phyloP scores from a whole-genome alignment of 495 filamentous ascomycete species.

The Daldinia bambusicola region DNA sequence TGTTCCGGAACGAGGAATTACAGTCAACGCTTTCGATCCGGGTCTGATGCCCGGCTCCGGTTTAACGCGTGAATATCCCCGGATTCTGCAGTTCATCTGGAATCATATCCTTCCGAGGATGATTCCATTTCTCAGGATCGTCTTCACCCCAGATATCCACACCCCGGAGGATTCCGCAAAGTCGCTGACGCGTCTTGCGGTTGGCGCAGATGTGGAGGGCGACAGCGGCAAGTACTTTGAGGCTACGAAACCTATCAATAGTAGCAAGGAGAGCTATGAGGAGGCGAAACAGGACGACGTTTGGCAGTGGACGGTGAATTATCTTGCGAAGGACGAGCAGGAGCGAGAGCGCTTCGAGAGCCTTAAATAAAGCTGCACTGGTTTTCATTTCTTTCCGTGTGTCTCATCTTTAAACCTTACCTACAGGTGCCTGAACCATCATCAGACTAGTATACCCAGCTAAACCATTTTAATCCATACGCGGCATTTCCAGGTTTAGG shows the following conservation, averaged over 20 bases:
- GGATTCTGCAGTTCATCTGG: neutral
- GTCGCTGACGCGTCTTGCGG: neutral
- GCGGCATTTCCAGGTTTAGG: no score
- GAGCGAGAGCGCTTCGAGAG: constrained; percentile 49
- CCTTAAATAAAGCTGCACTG: constrained; percentile 12
- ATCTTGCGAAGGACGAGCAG: constrained; percentile 48
- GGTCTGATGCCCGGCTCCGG: neutral
- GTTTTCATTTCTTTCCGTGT: neutral
- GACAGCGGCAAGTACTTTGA: neutral
- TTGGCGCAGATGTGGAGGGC: neutral
- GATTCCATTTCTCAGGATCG: neutral
- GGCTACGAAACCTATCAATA: neutral
- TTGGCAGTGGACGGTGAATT: constrained; percentile 61
- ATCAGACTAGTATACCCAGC: no score
- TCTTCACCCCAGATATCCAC: neutral
- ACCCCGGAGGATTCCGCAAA: neutral
- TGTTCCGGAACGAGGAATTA: constrained; percentile 44
- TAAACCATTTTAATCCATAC: no score
- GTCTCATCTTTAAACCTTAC: neutral
- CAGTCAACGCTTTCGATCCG: constrained; percentile 56
- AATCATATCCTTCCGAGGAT: neutral
- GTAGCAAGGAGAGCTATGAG: constrained; percentile 50
- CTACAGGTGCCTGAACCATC: no score
- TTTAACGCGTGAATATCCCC: neutral
- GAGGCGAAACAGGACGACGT: constrained; percentile 58